phyloP scores from a whole-genome alignment of 441 rosid genomes.

The Theobroma grandiflorum region DNA sequence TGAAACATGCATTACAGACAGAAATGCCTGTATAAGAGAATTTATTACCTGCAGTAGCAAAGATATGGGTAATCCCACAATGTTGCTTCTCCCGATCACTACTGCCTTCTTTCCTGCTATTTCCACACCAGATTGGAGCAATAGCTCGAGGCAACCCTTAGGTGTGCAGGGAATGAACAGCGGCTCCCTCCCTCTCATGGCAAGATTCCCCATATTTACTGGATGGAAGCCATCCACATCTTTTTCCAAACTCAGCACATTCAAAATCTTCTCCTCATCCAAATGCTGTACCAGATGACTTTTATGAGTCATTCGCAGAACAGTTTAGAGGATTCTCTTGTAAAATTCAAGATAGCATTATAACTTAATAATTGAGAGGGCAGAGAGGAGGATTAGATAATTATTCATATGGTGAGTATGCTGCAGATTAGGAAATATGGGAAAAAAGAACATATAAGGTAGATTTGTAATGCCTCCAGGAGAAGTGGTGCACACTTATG shows the following conservation, averaged over 20 bases:
- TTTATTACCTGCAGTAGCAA: slow-evolving; percentile 77
- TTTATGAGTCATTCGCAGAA: slow-evolving; percentile 41
- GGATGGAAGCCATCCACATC: slow-evolving; percentile 98
- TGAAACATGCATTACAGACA: slow-evolving; percentile 8
- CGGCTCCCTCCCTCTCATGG: slow-evolving; percentile 92
- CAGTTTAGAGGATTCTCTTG: neutral
- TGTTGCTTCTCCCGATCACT: slow-evolving; percentile 89
- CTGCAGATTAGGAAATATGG: neutral
- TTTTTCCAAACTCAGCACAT: slow-evolving; percentile 70
- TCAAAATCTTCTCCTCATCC: slow-evolving; percentile 78
- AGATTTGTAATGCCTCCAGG: neutral
- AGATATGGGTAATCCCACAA: slow-evolving; percentile 80
- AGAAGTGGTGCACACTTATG: neutral
- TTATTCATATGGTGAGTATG: neutral
- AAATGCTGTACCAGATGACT: slow-evolving; percentile 66
- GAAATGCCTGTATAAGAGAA: neutral
- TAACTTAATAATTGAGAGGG: neutral
- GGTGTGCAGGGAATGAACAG: slow-evolving; percentile 84
- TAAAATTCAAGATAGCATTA: slow-evolving; percentile 10
- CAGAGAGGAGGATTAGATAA: neutral
- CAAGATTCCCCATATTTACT: slow-evolving; percentile 81
- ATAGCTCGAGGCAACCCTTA: slow-evolving; percentile 82
- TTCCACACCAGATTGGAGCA: slow-evolving; percentile 73
- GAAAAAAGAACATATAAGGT: neutral
- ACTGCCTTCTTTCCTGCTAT: slow-evolving; percentile 79